Evolutionary conservation across 768 basidiomycete species (phyloP).

Genomic region (Hygrophoropsis aurantiaca): DNA sequence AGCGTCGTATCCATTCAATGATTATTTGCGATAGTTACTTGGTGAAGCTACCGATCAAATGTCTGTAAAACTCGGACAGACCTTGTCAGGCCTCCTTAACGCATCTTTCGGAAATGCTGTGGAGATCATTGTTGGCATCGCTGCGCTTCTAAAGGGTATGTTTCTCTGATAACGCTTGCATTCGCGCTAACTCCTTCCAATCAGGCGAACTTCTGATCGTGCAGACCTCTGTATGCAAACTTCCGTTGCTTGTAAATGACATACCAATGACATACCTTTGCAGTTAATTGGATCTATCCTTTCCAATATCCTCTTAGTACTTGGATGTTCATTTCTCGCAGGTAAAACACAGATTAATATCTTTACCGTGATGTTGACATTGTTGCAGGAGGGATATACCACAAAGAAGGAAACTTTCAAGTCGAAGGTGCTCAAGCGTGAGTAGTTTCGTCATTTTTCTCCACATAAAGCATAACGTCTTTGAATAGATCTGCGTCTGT

Average conservation of each 20-base stretch:
- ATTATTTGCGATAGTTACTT: slow-evolving; percentile 52
- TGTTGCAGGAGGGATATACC: slow-evolving; percentile 59
- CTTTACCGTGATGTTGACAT: slow-evolving; percentile 6
- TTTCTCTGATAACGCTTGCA: neutral
- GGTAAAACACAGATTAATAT: slow-evolving; percentile 36
- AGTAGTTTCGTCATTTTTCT: too few relatives aligned
- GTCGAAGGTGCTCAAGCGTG: slow-evolving; percentile 86
- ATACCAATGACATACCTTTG: neutral
- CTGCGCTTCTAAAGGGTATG: slow-evolving; percentile 76
- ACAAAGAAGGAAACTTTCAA: slow-evolving; percentile 70
- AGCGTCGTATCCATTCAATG: neutral
- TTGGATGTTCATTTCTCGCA: slow-evolving; percentile 89
- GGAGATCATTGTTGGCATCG: slow-evolving; percentile 87
- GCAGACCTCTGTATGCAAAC: slow-evolving; percentile 72
- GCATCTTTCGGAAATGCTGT: slow-evolving; percentile 84
- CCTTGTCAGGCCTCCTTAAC: slow-evolving; percentile 83
- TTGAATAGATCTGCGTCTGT: slow-evolving; percentile 36
- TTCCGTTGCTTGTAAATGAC: neutral
- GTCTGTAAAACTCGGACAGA: slow-evolving; percentile 77
- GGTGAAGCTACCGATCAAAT: slow-evolving; percentile 84
- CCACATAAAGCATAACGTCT: neutral
- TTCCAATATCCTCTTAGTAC: slow-evolving; percentile 85
- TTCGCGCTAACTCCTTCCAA: slow-evolving; percentile 7
- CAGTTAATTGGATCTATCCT: slow-evolving; percentile 90
- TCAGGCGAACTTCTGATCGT: slow-evolving; percentile 83